A percentile compares a stretch with the other conserved stretches of the same genome.
These are phyloP conservation scores for Straminergon stramineum DNA, from an alignment of 225 moss, liverwort and hornwort genomes.

Conservation along the genomic window DNA sequence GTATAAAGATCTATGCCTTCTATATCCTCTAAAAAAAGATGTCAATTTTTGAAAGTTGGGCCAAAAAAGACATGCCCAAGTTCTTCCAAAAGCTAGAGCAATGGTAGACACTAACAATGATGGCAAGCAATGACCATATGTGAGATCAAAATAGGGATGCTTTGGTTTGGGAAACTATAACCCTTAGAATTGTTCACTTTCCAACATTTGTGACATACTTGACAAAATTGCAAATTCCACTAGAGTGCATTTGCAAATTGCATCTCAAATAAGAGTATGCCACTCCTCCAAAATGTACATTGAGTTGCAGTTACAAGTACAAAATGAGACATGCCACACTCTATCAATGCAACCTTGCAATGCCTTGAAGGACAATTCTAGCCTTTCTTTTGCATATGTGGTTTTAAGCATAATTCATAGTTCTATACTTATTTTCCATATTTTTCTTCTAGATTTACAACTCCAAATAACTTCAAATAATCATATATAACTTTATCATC, in stretches of 20 bases:
- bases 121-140: no score
- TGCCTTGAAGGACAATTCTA: conserved; percentile 15
- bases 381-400: conserved; percentile 24
- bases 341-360: conserved; percentile 4
- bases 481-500: background rate
- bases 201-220: background rate
- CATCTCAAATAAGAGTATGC: background rate
- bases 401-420: conserved; percentile 18
- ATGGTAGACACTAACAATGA: no score
- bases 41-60: no score
- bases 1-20: no score
- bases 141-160: no score
- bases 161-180: no score
- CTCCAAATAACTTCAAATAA: background rate
- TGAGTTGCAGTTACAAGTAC: background rate
- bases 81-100: no score
- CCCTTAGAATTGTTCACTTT: background rate
- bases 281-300: background rate
- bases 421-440: conserved; percentile 26
- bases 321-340: background rate
- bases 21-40: no score
- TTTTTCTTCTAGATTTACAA: background rate
- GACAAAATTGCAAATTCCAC: background rate
- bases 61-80: no score
- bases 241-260: background rate